Base-by-base conservation (phyloP, 768 basidiomycete genomes). In the Termitomyces sp. region DNA sequence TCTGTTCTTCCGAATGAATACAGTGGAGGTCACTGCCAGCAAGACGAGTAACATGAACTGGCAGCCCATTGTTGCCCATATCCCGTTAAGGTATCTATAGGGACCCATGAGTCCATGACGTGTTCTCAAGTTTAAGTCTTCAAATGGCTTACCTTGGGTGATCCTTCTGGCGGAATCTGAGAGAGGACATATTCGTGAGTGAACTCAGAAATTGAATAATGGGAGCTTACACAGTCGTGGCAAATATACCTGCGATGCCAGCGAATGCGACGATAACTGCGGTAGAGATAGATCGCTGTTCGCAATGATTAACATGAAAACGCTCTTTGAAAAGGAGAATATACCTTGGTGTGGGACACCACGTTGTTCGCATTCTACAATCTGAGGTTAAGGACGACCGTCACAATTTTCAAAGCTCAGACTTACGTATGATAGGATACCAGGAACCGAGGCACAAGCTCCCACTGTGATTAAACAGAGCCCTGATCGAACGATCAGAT, bases 191-290 rank as follows among this genome's bases (percentile, higher is more conserved):
- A 14, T 50, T 50, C 37, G 24, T 26, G 17, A 50, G 35, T 14
- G 8, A 26, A 26, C 3, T 38, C 17, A 6, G 11, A n/a, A 38
- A 26, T 35, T 1, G 24, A 10, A 38, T 19, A 2, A 37, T 15
- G n/a, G 37, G 11, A 35, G 21, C 60, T 44, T 60, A 75, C 53
- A 72, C 69, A 22, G 67, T 70, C 6, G 72, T 72, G 5, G 72
- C 69, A 32, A 74, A 63, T 54, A 75, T 71, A 38, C 74, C 73
- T 12, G 73, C 73, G 28, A 75, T 64, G 22, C 74, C 74, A 32
- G 71, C 72, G 53, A 71, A 67, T 0, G 67, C 62, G 40, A 71
- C 65, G 48, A 70, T 70, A 28, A 68, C 55, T 2, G 71, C 73
- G 11, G 70, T 74, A n/a, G 70, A 70, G 6, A 76, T 72, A 9